These are phyloP conservation scores for Picea glauca DNA, from an alignment of 75 land plant species.

Conservation along the genomic window DNA sequence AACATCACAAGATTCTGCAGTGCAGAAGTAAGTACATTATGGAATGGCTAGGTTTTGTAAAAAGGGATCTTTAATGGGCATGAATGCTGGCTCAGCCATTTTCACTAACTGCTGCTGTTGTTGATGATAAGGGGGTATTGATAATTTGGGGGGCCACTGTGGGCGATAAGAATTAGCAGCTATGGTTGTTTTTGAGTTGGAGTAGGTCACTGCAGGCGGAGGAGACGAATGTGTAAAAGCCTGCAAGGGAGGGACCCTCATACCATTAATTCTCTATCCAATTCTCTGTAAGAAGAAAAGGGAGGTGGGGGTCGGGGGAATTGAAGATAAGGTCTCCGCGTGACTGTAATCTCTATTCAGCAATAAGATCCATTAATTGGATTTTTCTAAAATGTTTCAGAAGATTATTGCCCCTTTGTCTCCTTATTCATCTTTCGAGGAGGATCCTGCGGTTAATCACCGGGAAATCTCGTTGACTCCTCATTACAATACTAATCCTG, in stretches of 20 bases:
- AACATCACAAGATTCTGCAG: no score
- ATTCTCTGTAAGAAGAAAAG: neutral
- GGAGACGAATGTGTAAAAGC: neutral
- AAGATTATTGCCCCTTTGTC: neutral
- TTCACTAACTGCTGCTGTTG: neutral
- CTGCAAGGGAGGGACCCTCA: neutral
- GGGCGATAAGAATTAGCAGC: neutral
- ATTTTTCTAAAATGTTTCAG: neutral
- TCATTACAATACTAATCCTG: neutral
- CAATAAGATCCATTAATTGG: neutral
- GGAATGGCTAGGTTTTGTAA: no score
- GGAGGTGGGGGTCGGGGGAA: constrained; percentile 1
- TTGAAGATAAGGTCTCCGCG: constrained; percentile 10
- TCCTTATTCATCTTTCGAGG: neutral
- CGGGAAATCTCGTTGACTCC: neutral
- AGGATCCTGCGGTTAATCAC: neutral
- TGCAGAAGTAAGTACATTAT: no score
- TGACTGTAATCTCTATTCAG: constrained; percentile 7
- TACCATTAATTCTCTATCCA: neutral
- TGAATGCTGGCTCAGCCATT: no score
- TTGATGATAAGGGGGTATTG: neutral
- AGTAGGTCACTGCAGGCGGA: constrained; percentile 1
- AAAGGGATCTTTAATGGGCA: no score
- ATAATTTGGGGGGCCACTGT: constrained; percentile 6
- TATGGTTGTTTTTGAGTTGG: neutral